Evolutionary conservation across 2,329 filamentous ascomycete species (phyloP).

Genomic region (Alternaria sp.): DNA sequence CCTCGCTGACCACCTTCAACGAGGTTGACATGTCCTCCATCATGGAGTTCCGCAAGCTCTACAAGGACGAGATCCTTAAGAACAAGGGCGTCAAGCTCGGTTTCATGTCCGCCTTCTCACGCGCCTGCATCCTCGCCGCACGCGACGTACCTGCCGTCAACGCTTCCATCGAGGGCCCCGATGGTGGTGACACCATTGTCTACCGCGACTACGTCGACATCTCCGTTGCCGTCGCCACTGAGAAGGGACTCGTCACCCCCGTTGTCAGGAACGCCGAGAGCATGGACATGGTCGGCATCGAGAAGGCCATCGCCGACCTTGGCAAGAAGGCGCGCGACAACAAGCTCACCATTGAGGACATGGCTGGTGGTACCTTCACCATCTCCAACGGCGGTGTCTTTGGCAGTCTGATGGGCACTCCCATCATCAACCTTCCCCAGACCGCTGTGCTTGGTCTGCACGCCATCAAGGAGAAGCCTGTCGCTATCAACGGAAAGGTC

Average conservation of each 20-base stretch:
- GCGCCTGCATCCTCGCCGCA: constrained; percentile 89
- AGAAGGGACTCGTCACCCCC: constrained; percentile 96
- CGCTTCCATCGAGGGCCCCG: constrained; percentile 94
- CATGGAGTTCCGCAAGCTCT: constrained; percentile 96
- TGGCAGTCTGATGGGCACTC: constrained; percentile 95
- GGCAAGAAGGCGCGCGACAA: constrained; percentile 97
- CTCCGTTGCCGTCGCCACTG: constrained; percentile 94
- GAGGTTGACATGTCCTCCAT: constrained; percentile 98
- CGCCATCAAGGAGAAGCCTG: constrained; percentile 92
- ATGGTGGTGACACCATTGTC: constrained; percentile 95
- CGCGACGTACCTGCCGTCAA: constrained; percentile 94
- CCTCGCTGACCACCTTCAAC: constrained; percentile 97
- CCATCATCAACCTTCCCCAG: constrained; percentile 97
- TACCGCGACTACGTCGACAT: constrained; percentile 99
- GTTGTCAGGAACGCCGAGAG: constrained; percentile 93
- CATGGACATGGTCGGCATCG: constrained; percentile 87
- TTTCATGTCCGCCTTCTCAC: constrained; percentile 99
- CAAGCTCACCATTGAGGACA: constrained; percentile 98
- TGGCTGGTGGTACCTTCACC: constrained; percentile 98
- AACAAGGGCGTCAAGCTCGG: constrained; percentile 97
- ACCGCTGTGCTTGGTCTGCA: constrained; percentile 91
- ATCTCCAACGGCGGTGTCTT: constrained; percentile 98
- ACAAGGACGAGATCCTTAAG: constrained; percentile 96
- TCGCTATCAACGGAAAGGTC: constrained; percentile 90
- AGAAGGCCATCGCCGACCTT: constrained; percentile 89